Conservation (phyloP, 352 stramenopile species). For the Phytophthora syringae region DNA sequence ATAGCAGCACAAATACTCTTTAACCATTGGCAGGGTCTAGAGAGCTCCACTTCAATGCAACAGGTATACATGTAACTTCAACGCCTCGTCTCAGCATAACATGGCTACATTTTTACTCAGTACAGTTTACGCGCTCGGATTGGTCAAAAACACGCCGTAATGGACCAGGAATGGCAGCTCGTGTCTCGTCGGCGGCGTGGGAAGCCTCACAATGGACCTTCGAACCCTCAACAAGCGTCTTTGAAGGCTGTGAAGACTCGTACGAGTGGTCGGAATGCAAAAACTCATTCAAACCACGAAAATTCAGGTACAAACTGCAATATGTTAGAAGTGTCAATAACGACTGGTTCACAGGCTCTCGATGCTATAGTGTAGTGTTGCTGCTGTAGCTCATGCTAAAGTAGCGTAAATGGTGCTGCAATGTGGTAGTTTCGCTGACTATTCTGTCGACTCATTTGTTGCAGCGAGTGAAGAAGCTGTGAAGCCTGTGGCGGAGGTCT, state of each 20-base stretch:
- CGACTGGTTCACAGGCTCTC: constrained; percentile 13
- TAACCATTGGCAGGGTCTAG: too few relatives aligned
- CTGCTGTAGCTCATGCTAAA: background rate
- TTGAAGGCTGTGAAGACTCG: background rate
- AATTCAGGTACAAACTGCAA: constrained; percentile 3
- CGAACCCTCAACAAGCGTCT: background rate
- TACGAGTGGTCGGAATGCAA: constrained; percentile 2
- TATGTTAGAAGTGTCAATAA: background rate
- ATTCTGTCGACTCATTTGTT: background rate
- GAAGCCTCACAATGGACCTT: constrained; percentile 18
- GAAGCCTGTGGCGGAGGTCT: constrained; percentile 36
- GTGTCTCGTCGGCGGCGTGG: constrained; percentile 27
- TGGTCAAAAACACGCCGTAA: constrained; percentile 12
- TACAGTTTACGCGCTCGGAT: constrained; percentile 10
- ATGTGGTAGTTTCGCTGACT: background rate
- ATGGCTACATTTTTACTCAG: constrained; percentile 16
- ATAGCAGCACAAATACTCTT: too few relatives aligned
- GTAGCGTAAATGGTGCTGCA: background rate
- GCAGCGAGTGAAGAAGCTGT: constrained; percentile 26
- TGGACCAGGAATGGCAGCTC: constrained; percentile 42
- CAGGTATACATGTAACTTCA: background rate
- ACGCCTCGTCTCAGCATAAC: constrained; percentile 1
- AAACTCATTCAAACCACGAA: background rate
- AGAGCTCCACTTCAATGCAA: background rate
- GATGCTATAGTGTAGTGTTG: too few relatives aligned